Percentiles rank a stretch among this genome's conserved stretches.
Conservation (phyloP, 768 basidiomycete genomes). For the Xanthoconium purpureum region DNA sequence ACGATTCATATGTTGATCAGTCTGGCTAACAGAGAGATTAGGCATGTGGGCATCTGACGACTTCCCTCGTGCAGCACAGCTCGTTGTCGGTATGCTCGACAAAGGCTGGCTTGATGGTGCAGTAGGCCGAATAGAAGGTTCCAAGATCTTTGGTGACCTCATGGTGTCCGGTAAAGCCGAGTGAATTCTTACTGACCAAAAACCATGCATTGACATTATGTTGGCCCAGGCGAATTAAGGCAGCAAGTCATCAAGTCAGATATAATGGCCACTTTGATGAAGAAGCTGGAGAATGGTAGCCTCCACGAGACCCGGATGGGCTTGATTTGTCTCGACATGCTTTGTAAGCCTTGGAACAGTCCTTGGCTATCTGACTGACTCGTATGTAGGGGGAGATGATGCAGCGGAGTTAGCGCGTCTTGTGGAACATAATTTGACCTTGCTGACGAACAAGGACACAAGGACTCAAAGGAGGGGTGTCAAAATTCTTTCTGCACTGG, state of each 20-base stretch:
- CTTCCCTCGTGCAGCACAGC: background rate
- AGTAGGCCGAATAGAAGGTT: constrained; percentile 7
- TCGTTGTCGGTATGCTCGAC: constrained; percentile 1
- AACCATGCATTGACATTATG: background rate
- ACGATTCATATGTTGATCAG: background rate
- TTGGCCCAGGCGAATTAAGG: background rate
- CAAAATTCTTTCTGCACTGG: background rate
- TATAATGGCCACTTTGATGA: background rate
- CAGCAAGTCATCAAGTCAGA: background rate
- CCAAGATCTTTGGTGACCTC: background rate
- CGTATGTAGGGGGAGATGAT: background rate
- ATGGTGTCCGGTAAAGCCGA: background rate
- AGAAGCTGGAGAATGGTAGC: background rate
- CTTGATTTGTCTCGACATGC: background rate
- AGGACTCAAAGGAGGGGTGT: too few relatives aligned
- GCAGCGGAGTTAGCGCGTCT: background rate
- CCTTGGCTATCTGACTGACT: background rate
- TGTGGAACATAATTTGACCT: background rate
- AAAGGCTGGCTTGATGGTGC: constrained; percentile 14
- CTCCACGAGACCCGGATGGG: constrained; percentile 1
- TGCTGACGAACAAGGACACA: background rate
- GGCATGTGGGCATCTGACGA: background rate
- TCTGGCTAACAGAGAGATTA: background rate
- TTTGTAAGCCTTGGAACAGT: background rate
- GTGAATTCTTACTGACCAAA: too few relatives aligned